A percentile compares a stretch with the other conserved stretches of the same genome.
Evolutionary conservation across 2,329 filamentous ascomycete species (phyloP).

Genomic region (Aspergillus sergii): DNA sequence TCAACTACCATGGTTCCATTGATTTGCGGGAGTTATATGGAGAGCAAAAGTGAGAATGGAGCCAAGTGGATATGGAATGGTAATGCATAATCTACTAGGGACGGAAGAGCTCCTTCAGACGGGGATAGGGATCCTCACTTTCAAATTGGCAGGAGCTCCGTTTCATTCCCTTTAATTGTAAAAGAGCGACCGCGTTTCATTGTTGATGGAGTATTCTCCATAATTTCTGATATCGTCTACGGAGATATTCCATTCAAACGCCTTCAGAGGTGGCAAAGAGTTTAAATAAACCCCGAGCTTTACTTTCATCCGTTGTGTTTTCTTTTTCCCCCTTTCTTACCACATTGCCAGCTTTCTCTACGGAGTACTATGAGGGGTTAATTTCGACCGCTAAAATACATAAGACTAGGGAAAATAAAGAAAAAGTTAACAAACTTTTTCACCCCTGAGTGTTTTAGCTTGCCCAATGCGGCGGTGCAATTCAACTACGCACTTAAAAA

Average conservation of each 20-base stretch:
- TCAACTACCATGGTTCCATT: constrained; percentile 13
- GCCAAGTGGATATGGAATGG: constrained; percentile 3
- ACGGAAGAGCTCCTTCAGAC: neutral
- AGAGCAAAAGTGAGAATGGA: neutral
- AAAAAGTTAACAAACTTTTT: neutral
- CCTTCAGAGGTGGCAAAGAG: constrained; percentile 1
- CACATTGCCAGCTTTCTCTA: neutral
- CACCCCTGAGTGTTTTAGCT: neutral
- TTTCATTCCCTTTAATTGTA: neutral
- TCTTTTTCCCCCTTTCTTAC: neutral
- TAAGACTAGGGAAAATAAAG: neutral
- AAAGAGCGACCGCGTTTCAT: neutral
- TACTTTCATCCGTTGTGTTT: neutral
- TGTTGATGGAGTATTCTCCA: neutral
- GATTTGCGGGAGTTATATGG: neutral
- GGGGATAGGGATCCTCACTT: neutral
- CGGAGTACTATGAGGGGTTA: neutral
- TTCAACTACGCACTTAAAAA: neutral
- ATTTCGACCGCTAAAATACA: neutral
- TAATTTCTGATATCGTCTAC: constrained; percentile 1
- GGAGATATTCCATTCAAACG: constrained; percentile 5
- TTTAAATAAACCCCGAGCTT: constrained; percentile 7
- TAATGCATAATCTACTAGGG: neutral
- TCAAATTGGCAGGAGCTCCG: neutral
- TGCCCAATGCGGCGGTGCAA: constrained; percentile 4